Base-by-base conservation (phyloP, 345 rosid species). In the Streptanthus diversifolius region DNA sequence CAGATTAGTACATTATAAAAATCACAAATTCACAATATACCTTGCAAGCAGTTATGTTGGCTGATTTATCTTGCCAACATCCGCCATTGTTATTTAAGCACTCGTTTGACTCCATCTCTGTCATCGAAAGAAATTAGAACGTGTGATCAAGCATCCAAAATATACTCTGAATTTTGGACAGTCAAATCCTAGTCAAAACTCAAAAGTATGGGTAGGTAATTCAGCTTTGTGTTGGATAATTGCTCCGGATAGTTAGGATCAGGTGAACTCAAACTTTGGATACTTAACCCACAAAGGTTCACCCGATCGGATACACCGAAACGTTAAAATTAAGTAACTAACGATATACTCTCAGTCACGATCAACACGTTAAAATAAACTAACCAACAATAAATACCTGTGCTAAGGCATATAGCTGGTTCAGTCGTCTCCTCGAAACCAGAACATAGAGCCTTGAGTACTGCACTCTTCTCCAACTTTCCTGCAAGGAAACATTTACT, bases 361-460 rank as follows among this genome's bases (percentile, higher is more conserved):
- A n/a, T n/a, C n/a, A n/a, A n/a, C n/a, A n/a, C n/a, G n/a, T n/a
- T n/a, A n/a, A n/a, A n/a, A n/a, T n/a, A n/a, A n/a, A n/a, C n/a
- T n/a, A n/a, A n/a, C n/a, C n/a, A n/a, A n/a, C n/a, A n/a, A n/a
- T 82, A 93, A 93, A 74, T 82, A 93, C 98, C 97, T 32, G 80
- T 77, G 60, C 93, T 88, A 76, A 91, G 83, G 71, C 98, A 93
- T 72, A 91, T 96, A 73, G 88, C 83, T 45, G 97, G 98, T 81
- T 93, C 98, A 37, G 98, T 93, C 3, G 98, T 84, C 88, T 91
- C 98, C 83, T 93, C 91, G 44, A 93, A 93, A 80, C 98, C 98
- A 83, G 98, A 19, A 79, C 98, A 93, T 61, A 91, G 83, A 39
- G 98, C 98, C 83, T 88, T 93, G 75, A 93, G 80, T 81, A 93